A percentile compares a stretch with the other conserved stretches of the same genome.
Conservation (phyloP, 306 rosid species). For the Vicia sativa region DNA sequence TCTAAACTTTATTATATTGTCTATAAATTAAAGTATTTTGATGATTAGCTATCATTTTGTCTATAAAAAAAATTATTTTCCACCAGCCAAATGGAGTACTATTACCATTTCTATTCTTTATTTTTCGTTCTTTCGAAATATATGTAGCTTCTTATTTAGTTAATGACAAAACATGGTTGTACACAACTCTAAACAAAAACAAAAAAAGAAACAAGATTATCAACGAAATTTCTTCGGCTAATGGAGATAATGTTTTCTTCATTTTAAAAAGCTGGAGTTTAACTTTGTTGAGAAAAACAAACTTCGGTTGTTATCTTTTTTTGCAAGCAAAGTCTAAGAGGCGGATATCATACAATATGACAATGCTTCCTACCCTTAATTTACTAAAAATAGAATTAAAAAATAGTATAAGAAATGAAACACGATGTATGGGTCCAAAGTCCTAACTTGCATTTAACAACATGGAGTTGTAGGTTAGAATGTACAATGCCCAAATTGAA, state of each 20-base stretch:
- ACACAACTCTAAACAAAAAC: background rate
- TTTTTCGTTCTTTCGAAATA: background rate
- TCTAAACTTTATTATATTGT: too few species aligned
- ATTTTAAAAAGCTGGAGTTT: background rate
- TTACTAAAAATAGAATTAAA: background rate
- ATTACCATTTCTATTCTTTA: background rate
- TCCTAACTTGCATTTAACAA: constrained; percentile 6
- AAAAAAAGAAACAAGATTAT: too few species aligned
- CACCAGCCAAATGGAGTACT: too few species aligned
- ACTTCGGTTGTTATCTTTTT: background rate
- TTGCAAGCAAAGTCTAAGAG: background rate
- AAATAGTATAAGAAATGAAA: background rate
- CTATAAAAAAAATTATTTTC: too few species aligned
- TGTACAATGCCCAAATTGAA: constrained; percentile 1
- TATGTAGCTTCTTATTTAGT: background rate
- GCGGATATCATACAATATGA: background rate
- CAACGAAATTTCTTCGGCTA: background rate
- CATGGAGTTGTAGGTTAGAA: background rate
- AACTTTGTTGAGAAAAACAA: background rate
- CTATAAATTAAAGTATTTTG: too few species aligned
- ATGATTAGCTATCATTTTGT: too few species aligned
- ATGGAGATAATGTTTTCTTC: background rate
- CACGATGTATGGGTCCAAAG: background rate
- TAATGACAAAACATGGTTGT: constrained; percentile 17
- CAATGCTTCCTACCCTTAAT: background rate